These are phyloP conservation scores for Arthrobotrys conoides DNA, from an alignment of 2,329 filamentous ascomycete species.

Conservation along the genomic window DNA sequence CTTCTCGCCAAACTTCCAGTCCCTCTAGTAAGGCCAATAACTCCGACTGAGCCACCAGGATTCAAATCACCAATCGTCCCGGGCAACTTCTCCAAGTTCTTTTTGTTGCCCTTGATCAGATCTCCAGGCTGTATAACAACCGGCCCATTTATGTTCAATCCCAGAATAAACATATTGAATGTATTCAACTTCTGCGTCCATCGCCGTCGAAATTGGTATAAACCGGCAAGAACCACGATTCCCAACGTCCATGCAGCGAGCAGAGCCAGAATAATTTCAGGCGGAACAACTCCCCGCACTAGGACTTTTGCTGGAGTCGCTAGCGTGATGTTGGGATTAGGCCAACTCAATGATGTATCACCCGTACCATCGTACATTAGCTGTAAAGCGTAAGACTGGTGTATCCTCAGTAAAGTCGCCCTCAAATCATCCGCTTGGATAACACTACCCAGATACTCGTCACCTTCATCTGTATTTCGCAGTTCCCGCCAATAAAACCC, in stretches of 20 bases:
- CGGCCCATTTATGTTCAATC: neutral
- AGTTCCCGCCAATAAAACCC: neutral
- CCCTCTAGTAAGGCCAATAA: conserved; percentile 4
- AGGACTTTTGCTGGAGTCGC: conserved; percentile 1
- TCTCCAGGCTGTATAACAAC: neutral
- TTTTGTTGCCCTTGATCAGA: neutral
- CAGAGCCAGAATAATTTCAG: conserved; percentile 18
- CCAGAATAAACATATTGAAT: conserved; percentile 31
- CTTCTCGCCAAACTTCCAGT: neutral
- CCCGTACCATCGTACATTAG: conserved; percentile 26
- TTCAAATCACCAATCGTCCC: conserved; percentile 28
- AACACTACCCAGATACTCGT: neutral
- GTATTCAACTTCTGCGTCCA: conserved; percentile 31
- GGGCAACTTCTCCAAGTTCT: conserved; percentile 20
- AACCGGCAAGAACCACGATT: neutral
- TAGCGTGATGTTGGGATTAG: conserved; percentile 23
- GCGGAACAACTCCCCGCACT: conserved; percentile 10
- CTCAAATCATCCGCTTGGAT: conserved; percentile 26
- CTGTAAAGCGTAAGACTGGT: conserved; percentile 5
- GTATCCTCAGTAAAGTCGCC: neutral
- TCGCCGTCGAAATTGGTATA: conserved; percentile 35
- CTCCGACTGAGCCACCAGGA: neutral
- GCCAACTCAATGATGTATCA: conserved; percentile 2
- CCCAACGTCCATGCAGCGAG: conserved; percentile 19
- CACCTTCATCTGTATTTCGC: neutral